A percentile compares a stretch with the other conserved stretches of the same genome.
Conservation (phyloP, 192 early-diverging fungal species). For the Coemansia sp. region DNA sequence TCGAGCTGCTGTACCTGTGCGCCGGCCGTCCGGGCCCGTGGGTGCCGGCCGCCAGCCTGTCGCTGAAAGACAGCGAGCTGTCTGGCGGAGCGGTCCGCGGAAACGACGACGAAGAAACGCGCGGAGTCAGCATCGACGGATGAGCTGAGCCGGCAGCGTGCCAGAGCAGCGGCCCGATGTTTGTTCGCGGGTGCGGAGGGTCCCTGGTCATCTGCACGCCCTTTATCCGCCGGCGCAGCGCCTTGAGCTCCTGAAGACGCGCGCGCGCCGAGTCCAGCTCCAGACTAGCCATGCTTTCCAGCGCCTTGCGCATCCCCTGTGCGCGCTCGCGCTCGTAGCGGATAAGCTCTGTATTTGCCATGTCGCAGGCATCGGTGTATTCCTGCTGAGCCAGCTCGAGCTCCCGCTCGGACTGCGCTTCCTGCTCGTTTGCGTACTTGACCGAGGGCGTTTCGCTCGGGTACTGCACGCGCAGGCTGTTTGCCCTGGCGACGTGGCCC, state of each 20-base stretch:
- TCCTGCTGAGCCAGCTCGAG: conserved; percentile 47
- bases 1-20: conserved; percentile 32
- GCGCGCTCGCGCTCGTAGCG: conserved; percentile 41
- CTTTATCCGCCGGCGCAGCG: conserved; percentile 33
- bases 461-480: conserved; percentile 41
- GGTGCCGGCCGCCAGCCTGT: conserved; percentile 3
- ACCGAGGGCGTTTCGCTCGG: conserved; percentile 49
- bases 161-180: conserved; percentile 51
- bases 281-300: conserved; percentile 35
- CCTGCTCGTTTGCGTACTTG: conserved; percentile 47
- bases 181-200: conserved; percentile 43
- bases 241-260: conserved; percentile 33
- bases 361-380: conserved; percentile 46
- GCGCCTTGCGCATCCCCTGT: conserved; percentile 33
- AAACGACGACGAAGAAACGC: conserved; percentile 15
- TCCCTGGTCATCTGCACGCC: conserved; percentile 42
- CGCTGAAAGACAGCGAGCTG: conserved; percentile 10
- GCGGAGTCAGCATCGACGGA: conserved; percentile 18
- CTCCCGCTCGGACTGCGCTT: conserved; percentile 35
- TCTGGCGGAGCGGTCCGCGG: conserved; percentile 2
- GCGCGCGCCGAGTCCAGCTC: conserved; percentile 46
- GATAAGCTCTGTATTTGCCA: conserved; percentile 36
- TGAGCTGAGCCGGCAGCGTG: conserved; percentile 13
- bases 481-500: conserved; percentile 24
- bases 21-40: not conserved